Conservation (phyloP, 1,284 basidiomycete species). For the Boletus smithii region DNA sequence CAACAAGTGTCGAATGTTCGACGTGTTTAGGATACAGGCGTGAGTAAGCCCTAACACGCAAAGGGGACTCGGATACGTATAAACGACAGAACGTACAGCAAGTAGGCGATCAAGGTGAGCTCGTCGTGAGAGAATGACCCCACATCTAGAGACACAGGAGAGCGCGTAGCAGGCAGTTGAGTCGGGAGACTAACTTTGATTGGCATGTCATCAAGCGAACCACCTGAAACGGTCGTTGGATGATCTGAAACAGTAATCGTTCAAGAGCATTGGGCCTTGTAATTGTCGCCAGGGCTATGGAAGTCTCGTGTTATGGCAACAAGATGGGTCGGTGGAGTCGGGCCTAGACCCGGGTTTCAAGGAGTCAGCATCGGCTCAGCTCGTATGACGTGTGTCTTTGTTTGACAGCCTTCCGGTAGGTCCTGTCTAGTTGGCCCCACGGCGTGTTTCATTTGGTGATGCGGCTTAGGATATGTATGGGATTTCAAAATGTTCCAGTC, state of each 20-base stretch:
- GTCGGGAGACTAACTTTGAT: slow-evolving; percentile 6
- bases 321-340: neutral
- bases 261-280: neutral
- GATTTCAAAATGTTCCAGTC: too few species aligned
- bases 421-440: too few species aligned
- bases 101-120: neutral
- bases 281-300: neutral
- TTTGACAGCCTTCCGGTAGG: slow-evolving; percentile 3
- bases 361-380: neutral
- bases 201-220: neutral
- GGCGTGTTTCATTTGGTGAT: too few species aligned
- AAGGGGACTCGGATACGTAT: neutral
- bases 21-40: neutral
- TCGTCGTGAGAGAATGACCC: slow-evolving; percentile 4
- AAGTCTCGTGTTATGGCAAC: neutral
- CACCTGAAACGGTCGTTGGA: slow-evolving; percentile 13
- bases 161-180: neutral
- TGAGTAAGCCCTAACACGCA: neutral
- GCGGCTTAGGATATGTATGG: too few species aligned
- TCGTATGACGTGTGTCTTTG: neutral
- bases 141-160: neutral
- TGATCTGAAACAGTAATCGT: slow-evolving; percentile 11
- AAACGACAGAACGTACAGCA: neutral
- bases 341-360: too few species aligned
- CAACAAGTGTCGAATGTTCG: neutral